A percentile compares a stretch with the other conserved stretches of the same genome.
These are phyloP conservation scores for Linanthus parryae DNA, from an alignment of 148 eudicot genomes.

Conservation along the genomic window DNA sequence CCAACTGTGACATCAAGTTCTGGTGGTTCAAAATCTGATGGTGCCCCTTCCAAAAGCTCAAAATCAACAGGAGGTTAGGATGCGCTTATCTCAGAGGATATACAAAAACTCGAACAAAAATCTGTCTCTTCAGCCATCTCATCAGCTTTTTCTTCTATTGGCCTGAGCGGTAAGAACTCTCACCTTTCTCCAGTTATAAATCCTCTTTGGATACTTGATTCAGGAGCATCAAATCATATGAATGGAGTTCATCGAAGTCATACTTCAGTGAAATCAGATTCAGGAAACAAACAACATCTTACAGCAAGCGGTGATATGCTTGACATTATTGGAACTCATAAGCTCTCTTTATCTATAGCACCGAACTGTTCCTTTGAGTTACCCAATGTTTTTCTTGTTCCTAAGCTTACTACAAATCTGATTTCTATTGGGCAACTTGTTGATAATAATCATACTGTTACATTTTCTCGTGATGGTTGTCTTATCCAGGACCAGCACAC, in stretches of 20 bases:
- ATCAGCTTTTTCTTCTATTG: not conserved
- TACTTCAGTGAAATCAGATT: not conserved
- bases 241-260: not conserved
- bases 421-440: slow-evolving; percentile 2
- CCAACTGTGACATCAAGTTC: not conserved
- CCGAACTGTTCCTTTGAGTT: too few species aligned
- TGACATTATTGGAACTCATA: not conserved
- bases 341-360: not conserved
- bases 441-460: slow-evolving; percentile 4
- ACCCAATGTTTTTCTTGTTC: not conserved
- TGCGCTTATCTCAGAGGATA: not conserved
- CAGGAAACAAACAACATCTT: not conserved
- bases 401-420: not conserved
- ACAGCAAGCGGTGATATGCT: not conserved
- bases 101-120: too few species aligned
- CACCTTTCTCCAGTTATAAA: too few species aligned
- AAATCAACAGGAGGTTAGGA: not conserved
- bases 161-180: not conserved
- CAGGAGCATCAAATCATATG: not conserved
- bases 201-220: not conserved
- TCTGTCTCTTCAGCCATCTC: too few species aligned
- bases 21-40: not conserved
- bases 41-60: not conserved
- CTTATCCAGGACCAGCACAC: slow-evolving; percentile 3
- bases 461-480: slow-evolving; percentile 4